Percentiles rank a stretch among this genome's conserved stretches.
phyloP scores from a whole-genome alignment of 257 asterid genomes.

The Ilex asprella region DNA sequence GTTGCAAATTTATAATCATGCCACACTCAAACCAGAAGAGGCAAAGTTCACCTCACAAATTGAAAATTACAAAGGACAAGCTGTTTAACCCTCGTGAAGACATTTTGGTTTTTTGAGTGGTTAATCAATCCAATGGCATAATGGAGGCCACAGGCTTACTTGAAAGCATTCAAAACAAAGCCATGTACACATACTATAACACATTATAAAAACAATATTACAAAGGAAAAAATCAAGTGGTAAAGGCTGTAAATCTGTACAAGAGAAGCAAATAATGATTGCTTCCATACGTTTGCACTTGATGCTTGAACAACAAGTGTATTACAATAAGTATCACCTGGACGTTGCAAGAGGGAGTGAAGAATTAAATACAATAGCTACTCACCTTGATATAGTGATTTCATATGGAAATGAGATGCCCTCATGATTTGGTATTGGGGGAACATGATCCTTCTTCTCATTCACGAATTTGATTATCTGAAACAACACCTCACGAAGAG shows the following conservation, averaged over 20 bases:
- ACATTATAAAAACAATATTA: too few species aligned
- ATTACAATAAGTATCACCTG: neutral
- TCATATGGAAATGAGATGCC: conserved; percentile 87
- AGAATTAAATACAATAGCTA: conserved; percentile 1
- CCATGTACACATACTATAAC: too few species aligned
- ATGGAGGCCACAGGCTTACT: too few species aligned
- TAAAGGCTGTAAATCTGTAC: neutral
- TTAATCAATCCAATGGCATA: too few species aligned
- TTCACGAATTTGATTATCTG: conserved; percentile 88
- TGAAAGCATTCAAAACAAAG: too few species aligned
- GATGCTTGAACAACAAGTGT: neutral
- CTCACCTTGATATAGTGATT: conserved; percentile 86
- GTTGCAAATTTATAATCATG: too few species aligned
- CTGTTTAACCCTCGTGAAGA: too few species aligned
- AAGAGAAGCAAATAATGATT: too few species aligned
- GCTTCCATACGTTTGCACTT: neutral
- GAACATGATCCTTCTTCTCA: conserved; percentile 94
- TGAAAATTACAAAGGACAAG: too few species aligned
- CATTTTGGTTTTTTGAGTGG: too few species aligned
- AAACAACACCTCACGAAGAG: conserved; percentile 80
- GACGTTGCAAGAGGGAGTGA: neutral
- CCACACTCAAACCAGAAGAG: too few species aligned
- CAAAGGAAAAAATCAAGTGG: neutral
- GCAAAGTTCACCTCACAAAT: too few species aligned
- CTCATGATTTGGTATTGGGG: conserved; percentile 73